These are phyloP conservation scores for Beauveria brongniartii DNA, from an alignment of 2,329 filamentous ascomycete species.

Conservation along the genomic window DNA sequence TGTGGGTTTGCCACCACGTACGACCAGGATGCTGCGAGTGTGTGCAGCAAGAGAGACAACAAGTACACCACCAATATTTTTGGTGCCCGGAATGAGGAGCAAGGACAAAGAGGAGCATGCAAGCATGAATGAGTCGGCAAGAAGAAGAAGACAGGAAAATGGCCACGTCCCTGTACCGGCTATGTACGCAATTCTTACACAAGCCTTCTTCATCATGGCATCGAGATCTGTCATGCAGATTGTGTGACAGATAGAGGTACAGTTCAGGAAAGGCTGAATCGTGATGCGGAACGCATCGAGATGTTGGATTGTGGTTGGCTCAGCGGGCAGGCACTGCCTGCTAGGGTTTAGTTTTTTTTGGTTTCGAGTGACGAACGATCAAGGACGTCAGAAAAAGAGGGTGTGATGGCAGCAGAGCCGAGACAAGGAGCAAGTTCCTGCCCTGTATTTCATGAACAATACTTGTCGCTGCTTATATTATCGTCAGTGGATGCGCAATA, in stretches of 20 bases:
- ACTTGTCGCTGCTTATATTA: background rate
- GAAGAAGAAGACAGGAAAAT: background rate
- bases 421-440: background rate
- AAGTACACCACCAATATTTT: background rate
- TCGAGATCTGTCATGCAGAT: background rate
- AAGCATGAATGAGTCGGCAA: background rate
- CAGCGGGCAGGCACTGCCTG: background rate
- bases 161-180: background rate
- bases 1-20: background rate
- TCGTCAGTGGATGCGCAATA: background rate
- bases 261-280: background rate
- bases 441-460: background rate
- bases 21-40: background rate
- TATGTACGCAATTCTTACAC: background rate
- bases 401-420: background rate
- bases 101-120: background rate
- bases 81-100: background rate
- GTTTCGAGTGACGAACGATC: background rate
- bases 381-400: background rate
- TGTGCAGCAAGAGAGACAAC: background rate
- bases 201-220: background rate
- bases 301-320: background rate
- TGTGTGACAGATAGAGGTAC: background rate
- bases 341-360: background rate
- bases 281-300: constrained; percentile 3